Evolutionary conservation across 1,139 yeast genomes (phyloP), one percentile per base, ranked within the genome.

Genomic region (Geotrichum candidum): DNA sequence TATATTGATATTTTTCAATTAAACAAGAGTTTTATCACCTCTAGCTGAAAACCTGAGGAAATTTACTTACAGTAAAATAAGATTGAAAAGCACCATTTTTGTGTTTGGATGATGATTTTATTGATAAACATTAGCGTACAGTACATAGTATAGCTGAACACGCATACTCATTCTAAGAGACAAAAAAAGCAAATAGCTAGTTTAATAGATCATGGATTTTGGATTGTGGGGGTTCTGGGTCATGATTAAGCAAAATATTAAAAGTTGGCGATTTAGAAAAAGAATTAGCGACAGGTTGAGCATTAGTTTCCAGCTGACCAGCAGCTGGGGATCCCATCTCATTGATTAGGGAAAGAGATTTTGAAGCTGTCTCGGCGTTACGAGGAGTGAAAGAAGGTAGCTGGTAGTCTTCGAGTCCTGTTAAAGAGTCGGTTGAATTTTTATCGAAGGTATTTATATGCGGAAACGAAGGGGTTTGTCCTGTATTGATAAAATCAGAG

Each of bases 211-310:
- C 48, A 2, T 41, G 48, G 18, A 52, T 23, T 7, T 54, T 22
- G 61, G 57, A 54, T 58, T 58, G 18, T 35, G 54, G 7, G 35
- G 46, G 51, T 46, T 25, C 13, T 54, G 51, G 53, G 10, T 31
- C 45, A 15, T 56, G 60, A 25, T 58, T 53, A n/a, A 58, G 48
- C n/a, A 58, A n/a, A 13, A 41, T 15, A 31, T 29, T 46, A 9
- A 53, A 5, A n/a, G 10, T 29, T 31, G 52, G 46, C 18, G 60
- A 57, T 13, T 25, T 25, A 15, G 54, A 50, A 2, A 22, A 50
- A 27, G 55, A 48, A 46, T 56, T 41, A 9, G 51, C 29, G 35
- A 33, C n/a, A 15, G n/a, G 15, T 13, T 46, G 23, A n/a, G 53
- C 52, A 15, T 51, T 22, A 13, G 23, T 31, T 4, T 54, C n/a